Evolutionary conservation across 2,329 filamentous ascomycete species (phyloP), one percentile per base, ranked within the genome.

Genomic region (Parasarocladium wereldwijsianum): DNA sequence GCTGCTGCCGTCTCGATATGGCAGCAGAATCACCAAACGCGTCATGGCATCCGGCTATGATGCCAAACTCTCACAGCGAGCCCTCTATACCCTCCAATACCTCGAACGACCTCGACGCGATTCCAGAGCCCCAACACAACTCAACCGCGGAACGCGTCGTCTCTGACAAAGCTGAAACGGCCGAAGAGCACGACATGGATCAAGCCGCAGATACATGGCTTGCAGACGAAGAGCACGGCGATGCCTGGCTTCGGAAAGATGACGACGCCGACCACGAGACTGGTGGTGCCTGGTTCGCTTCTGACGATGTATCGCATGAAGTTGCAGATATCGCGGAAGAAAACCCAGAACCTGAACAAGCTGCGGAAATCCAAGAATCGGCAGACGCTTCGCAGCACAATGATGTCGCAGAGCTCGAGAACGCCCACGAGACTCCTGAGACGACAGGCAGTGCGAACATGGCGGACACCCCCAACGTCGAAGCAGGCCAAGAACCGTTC

Each of bases 1-100:
- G 19, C 17, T 18, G 28, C 20, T 24, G 28, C 28, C 28, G 18
- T 30, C 28, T 15, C 34, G 45, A 34, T 34, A 60, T 60, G 56
- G 51, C 50, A 39, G 43, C 44, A 38, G 53, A 52, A 42, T 38
- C 41, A 33, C 40, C 45, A 30, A 47, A 44, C 36, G 42, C 54
- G 31, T 49, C 52, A 42, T 57, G 55, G 55, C 51, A 58, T 38
- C 52, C 55, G 39, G 54, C 55, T 29, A 40, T 52, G 34, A 53
- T 58, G 46, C 56, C 58, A 18, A 49, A 50, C 33, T 42, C 42
- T 32, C 31, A 38, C 36, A 24, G 34, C 33, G 32, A 32, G 32
- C 36, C 38, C 29, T 34, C 40, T 32, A 32, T 40, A 27, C n/a
- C n/a, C n/a, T n/a, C n/a, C n/a, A n/a, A n/a, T n/a, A n/a, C n/a